Base-by-base conservation (phyloP, 805 yeast genomes). In the Teunomyces panamensis region DNA sequence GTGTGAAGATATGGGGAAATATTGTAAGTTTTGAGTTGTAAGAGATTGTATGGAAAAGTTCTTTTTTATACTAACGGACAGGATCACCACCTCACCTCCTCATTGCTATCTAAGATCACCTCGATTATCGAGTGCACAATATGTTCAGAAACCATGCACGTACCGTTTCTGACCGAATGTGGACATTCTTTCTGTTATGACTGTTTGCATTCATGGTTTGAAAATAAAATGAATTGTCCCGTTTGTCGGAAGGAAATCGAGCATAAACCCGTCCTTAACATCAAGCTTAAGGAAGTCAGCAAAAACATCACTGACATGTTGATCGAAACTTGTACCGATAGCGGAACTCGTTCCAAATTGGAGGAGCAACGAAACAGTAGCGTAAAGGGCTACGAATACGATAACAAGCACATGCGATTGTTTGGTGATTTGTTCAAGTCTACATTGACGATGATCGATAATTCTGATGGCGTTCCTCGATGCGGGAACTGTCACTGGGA, bases 401-500 rank as follows among this genome's bases (percentile, higher is more conserved):
- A 81, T 52, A 42, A 57, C 3, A 55, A 63, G 20, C 63, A 64
- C 3, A 59, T 69, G 29, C 58, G 55, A 2, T 59, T 82, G 37
- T 85, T 80, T 63, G 75, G 75, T 2, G 75, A 73, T 30, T 59
- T 75, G 2, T 84, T 85, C 61, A 65, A 71, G n/a, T 59, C 74
- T 13, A 78, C 81, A 2, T 63, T 73, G 11, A 82, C 85, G 0
- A 62, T 81, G 2, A 68, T 83, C 1, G 90, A 84, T 56, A 69
- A 68, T 27, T 79, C 80, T 27, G 92, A 87, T 56, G 90, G 90
- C 2, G 87, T 86, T 8, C 80, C 86, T 0, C 65, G 92, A 46
- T 87, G 94, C 58, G 79, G 86, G 6, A 77, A 80, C 48, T 87
- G 94, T 60, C 89, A 83, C 57, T 87, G 92, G 92, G 92, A 87